Base-by-base conservation (phyloP, 2,329 filamentous ascomycete species). In the Xylariaceae sp. region DNA sequence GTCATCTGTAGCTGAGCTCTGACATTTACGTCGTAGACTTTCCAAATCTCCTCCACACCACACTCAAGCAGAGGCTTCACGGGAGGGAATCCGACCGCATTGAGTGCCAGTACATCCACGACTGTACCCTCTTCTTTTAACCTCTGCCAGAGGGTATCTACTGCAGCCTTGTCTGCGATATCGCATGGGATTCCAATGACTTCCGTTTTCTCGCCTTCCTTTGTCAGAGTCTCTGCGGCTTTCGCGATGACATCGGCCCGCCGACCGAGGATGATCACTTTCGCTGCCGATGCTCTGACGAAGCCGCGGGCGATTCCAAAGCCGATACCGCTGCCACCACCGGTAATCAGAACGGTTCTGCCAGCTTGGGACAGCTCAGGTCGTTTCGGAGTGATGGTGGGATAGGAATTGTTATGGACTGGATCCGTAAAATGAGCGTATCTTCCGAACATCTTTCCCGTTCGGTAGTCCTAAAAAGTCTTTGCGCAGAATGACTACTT, bases 281-380 rank as follows among this genome's bases (percentile, higher is more conserved):
- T 62, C 2, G 63, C 47, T 7, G 74, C 72, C 0, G 66, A 66
- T 0, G 77, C 77, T 1, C 60, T 51, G 10, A 70, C 66, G 56
- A 77, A 89, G 43, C 83, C 73, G 44, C 77, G 75, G 2, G 85
- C 84, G 13, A 87, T 79, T 1, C 82, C 80, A 50, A 82, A 80
- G 1, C 86, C 87, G 43, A 90, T 83, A 28, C 86, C 84, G 0
- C 76, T 78, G 0, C 81, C 80, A n/a, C 79, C 84, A 39, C 87
- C 87, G 1, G 83, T 86, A 63, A 90, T 82, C 9, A 90, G 73
- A 6, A 87, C 80, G 0, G 77, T 83, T 16, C 66, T 63, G n/a
- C 74, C 74, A 1, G 64, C 60, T 43, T 77, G 73, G 5, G 66
- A 71, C 6, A 77, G 60, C 53, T 71, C 69, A 0, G 71, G 67